Conservation (phyloP, 164 flowering plant genomes). For the Magnolia officinalis region DNA sequence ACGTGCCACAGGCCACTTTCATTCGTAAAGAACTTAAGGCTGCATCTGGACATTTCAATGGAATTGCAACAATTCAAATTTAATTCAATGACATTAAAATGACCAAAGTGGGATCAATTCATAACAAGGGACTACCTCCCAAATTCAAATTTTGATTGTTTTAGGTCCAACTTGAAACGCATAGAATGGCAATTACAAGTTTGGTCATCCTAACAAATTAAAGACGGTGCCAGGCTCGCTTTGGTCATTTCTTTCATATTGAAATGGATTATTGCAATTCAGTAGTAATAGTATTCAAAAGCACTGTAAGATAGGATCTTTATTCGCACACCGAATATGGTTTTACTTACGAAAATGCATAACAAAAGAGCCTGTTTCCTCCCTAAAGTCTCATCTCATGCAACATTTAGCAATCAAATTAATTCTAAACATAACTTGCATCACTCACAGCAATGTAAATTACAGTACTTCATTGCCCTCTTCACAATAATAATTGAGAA, state of each 20-base stretch:
- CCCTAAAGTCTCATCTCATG: neutral
- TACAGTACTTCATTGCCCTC: slow-evolving; percentile 3
- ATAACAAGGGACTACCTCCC: neutral
- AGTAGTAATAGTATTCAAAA: neutral
- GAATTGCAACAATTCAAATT: too few species aligned
- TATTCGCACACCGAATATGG: neutral
- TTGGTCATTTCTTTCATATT: neutral
- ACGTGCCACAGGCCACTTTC: neutral
- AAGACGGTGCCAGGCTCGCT: neutral
- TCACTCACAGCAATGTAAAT: neutral
- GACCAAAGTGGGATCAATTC: neutral
- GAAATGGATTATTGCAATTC: neutral
- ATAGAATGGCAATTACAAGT: neutral
- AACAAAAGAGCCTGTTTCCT: neutral
- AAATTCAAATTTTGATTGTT: neutral
- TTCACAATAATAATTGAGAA: neutral
- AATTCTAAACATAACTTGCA: neutral
- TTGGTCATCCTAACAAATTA: neutral
- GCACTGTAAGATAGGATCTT: neutral
- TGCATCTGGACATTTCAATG: neutral
- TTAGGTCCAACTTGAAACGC: neutral
- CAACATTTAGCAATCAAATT: neutral
- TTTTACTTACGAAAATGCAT: too few species aligned
- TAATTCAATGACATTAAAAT: too few species aligned
- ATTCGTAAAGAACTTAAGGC: neutral